Evolutionary conservation across 2,329 filamentous ascomycete species (phyloP), one percentile per base, ranked within the genome.

Genomic region (Cercospora brassicicola): DNA sequence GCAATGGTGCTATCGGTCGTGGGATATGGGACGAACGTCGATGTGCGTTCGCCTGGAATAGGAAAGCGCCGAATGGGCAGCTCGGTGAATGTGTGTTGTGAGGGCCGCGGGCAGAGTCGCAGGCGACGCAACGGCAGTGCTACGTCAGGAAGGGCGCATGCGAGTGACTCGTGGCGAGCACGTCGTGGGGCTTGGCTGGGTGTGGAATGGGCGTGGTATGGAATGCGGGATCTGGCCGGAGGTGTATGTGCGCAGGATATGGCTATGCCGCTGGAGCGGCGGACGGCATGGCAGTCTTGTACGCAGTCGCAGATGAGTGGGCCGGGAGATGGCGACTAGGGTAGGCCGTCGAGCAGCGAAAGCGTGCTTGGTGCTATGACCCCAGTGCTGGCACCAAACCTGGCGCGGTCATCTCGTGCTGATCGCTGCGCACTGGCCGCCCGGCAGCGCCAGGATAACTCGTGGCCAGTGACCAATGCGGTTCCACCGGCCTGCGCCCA

Each of bases 211-310:
- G 65, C 36, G 33, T 61, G 65, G 53, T 66, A 56, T 71, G 69
- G 69, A 71, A 71, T 71, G 69, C 65, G 69, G 69, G 65, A 69
- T 62, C 42, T 65, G 69, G 60, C 63, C 59, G 39, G 18, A 8
- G 18, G 59, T 20, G 36, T 42, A 42, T 20, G 45, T 23, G 18
- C 18, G 51, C 59, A 69, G 66, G 59, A 63, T 69, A 57, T 66
- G 66, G 42, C 20, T 18, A 62, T 59, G 57, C 31, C 20, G 57
- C 20, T 60, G 59, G 39, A 33, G 28, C 48, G 67, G 62, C 65
- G 67, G 67, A 66, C 64, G 65, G 67, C 69, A 68, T 71, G 69
- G 65, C 69, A 65, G 67, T 69, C 59, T 67, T 67, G 67, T 62
- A 65, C 57, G 57, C 62, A 68, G 68, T 61, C 59, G 42, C 63